Base-by-base conservation (phyloP, 1,284 basidiomycete genomes). In the Termitomyces sp. region DNA sequence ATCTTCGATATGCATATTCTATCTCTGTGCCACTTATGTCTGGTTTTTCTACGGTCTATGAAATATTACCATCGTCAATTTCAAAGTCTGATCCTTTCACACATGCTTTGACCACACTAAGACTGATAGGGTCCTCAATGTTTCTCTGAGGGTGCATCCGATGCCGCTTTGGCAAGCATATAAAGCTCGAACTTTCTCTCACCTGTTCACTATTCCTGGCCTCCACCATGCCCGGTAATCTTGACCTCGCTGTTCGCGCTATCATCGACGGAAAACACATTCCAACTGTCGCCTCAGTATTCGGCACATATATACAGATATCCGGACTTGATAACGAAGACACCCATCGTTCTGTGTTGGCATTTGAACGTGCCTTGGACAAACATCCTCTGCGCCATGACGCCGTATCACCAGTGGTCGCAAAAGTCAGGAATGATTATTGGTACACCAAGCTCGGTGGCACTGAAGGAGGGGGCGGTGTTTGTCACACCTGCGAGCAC, bases 291-390 rank as follows among this genome's bases (percentile, higher is more conserved):
- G 47, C 60, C 28, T 57, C 51, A 28, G 58, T 62, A 34, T 57
- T 65, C 14, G 49, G 53, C 8, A 46, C 56, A 13, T 65, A 62
- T 49, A 54, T 60, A 34, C 53, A 54, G 31, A 56, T 64, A 39
- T 58, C 63, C 1, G 63, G 58, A 10, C 60, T 59, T 35, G 53
- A 62, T 28, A 39, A 52, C 3, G 43, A 44, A 19, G 48, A 58
- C 30, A 51, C 49, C n/a, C 40, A 55, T 21, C 46, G 57, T 18
- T 60, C 59, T 26, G 39, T 62, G 9, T 41, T 47, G 2, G 55
- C 62, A 11, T 64, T 64, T 18, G 63, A 64, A 44, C 59, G 58
- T 37, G 63, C 63, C 5, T 40, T 64, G 52, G 62, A 64, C 26
- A 64, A 64, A 52, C 56, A 62, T 34, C 54, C 51, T 18, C 37